These are phyloP conservation scores for Trametes cinnabarina DNA, from an alignment of 768 basidiomycete species.

Conservation along the genomic window DNA sequence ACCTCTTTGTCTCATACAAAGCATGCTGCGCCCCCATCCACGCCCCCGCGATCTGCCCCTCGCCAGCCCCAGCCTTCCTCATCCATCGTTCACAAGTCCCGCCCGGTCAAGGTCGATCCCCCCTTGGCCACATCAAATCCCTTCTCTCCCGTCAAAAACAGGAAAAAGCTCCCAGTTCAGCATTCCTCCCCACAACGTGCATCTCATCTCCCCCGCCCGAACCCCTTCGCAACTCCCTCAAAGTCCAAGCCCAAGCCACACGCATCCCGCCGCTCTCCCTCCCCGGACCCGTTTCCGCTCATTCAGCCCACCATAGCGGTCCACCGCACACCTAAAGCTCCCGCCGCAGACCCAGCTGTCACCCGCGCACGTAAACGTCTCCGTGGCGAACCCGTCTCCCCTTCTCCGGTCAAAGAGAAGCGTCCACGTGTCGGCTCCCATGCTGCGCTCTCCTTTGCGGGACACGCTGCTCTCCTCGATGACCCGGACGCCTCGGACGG, in stretches of 20 bases:
- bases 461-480: slow-evolving; percentile 28
- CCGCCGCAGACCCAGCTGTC: slow-evolving; percentile 42
- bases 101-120: slow-evolving; percentile 48
- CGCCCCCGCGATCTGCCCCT: slow-evolving; percentile 32
- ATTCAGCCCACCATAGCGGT: slow-evolving; percentile 27
- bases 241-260: slow-evolving; percentile 28
- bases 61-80: slow-evolving; percentile 33
- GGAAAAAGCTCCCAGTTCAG: slow-evolving; percentile 37
- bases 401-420: slow-evolving; percentile 78
- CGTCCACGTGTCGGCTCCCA: slow-evolving; percentile 54
- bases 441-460: slow-evolving; percentile 38
- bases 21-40: slow-evolving; percentile 37
- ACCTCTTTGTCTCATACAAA: slow-evolving; percentile 17
- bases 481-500: slow-evolving; percentile 39
- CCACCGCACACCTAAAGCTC: slow-evolving; percentile 12
- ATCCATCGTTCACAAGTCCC: slow-evolving; percentile 48
- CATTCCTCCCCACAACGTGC: slow-evolving; percentile 17
- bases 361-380: slow-evolving; percentile 76
- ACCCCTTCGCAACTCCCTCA: slow-evolving; percentile 48
- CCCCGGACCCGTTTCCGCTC: slow-evolving; percentile 43
- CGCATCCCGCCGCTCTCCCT: slow-evolving; percentile 28
- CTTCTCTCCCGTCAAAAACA: slow-evolving; percentile 76
- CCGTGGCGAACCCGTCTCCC: slow-evolving; percentile 79
- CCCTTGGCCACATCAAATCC: slow-evolving; percentile 66
- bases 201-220: slow-evolving; percentile 29